A percentile compares a stretch with the other conserved stretches of the same genome.
Evolutionary conservation across 106 monocot species (phyloP).

Genomic region (Dendrobium chrysotoxum): DNA sequence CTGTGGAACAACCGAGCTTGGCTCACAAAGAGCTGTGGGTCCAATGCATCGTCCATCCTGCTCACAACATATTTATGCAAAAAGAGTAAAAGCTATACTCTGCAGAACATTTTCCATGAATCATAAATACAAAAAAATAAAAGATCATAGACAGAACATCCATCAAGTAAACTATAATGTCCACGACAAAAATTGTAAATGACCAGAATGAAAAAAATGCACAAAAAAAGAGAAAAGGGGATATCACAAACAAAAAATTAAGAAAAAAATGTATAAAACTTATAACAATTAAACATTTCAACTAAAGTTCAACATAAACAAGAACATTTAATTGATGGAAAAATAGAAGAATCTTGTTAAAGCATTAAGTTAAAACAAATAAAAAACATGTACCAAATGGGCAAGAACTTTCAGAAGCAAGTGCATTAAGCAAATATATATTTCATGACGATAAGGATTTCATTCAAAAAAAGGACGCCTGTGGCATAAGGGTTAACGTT

Average conservation of each 20-base stretch:
- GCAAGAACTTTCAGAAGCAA: too few relatives aligned
- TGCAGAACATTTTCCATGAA: not conserved
- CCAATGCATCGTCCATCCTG: slow-evolving; percentile 70
- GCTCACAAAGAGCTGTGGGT: slow-evolving; percentile 32
- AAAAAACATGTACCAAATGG: too few relatives aligned
- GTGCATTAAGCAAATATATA: too few relatives aligned
- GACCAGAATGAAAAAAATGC: not conserved
- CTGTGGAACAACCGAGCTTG: slow-evolving; percentile 32
- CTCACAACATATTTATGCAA: not conserved
- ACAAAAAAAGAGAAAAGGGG: not conserved
- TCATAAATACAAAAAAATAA: not conserved
- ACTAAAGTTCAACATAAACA: not conserved
- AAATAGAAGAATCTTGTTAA: too few relatives aligned
- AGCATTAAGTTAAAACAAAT: too few relatives aligned
- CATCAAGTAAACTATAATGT: not conserved
- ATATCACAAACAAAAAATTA: not conserved
- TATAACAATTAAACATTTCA: not conserved
- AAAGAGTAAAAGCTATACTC: not conserved
- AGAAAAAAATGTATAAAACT: not conserved
- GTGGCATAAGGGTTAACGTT: too few relatives aligned
- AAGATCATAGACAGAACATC: not conserved
- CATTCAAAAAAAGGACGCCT: too few relatives aligned
- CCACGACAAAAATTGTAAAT: not conserved
- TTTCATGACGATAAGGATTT: too few relatives aligned
- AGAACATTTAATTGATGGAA: not conserved